These are phyloP conservation scores for Candida khao-thaluensis DNA, from an alignment of 805 yeast genomes.

Conservation along the genomic window DNA sequence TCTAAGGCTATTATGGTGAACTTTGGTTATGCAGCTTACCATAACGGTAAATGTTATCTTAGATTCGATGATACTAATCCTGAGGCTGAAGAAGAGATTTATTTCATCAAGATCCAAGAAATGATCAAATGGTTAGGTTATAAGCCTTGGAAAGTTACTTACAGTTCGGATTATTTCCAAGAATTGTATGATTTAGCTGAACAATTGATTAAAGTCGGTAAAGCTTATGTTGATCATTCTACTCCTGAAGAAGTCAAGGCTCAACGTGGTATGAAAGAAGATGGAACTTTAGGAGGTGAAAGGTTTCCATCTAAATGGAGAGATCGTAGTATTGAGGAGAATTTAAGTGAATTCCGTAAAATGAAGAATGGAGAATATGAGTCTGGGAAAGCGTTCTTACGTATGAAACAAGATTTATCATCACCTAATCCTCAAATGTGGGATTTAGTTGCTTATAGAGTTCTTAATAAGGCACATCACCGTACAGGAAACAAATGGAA, in stretches of 20 bases:
- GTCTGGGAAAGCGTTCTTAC: slow-evolving; percentile 89
- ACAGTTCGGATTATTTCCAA: slow-evolving; percentile 95
- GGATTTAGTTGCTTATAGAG: slow-evolving; percentile 98
- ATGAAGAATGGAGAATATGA: slow-evolving; percentile 89
- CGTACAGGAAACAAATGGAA: slow-evolving; percentile 98
- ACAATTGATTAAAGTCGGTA: slow-evolving; percentile 62
- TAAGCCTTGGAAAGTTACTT: slow-evolving; percentile 89
- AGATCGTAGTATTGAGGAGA: slow-evolving; percentile 65
- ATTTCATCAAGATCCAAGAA: slow-evolving; percentile 76
- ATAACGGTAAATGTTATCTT: slow-evolving; percentile 85
- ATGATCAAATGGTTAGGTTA: slow-evolving; percentile 95
- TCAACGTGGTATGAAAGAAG: slow-evolving; percentile 86
- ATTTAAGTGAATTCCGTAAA: slow-evolving; percentile 75
- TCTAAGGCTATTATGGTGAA: slow-evolving; percentile 97
- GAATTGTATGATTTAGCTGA: slow-evolving; percentile 87
- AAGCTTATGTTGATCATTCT: slow-evolving; percentile 91
- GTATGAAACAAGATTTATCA: slow-evolving; percentile 92
- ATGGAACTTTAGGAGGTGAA: slow-evolving; percentile 93
- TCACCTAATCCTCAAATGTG: slow-evolving; percentile 99
- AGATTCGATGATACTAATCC: slow-evolving; percentile 98
- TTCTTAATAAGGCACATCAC: slow-evolving; percentile 87
- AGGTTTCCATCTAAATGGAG: slow-evolving; percentile 83
- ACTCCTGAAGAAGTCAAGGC: slow-evolving; percentile 87
- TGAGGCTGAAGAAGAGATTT: slow-evolving; percentile 94
- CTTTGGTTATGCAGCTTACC: slow-evolving; percentile 91